Evolutionary conservation across 2,329 filamentous ascomycete species (phyloP), one percentile per base, ranked within the genome.

Genomic region (Pseudogymnoascus sp.): DNA sequence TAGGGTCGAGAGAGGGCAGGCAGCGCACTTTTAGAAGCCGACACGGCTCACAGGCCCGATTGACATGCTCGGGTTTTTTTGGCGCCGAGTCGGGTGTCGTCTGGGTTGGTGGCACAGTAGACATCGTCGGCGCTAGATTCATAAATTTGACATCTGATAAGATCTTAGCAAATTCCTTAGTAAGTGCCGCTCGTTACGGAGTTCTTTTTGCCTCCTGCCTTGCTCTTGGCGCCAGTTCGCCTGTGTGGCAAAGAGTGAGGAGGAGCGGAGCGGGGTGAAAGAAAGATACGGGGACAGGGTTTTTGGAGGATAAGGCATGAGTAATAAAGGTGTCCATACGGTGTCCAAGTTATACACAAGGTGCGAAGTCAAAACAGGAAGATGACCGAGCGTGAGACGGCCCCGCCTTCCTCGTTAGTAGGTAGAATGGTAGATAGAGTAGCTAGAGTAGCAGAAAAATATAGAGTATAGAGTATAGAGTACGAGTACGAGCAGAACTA

Each of bases 21-120:
- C 76, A 77, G 54, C 75, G 71, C 5, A 77, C 73, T 67, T 77
- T 77, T 54, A 75, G 73, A 3, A 67, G 62, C n/a, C 76, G 69
- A 63, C 76, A 77, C 12, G 71, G 67, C 47, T 75, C 74, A 64
- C 76, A 77, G 3, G 75, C 75, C 23, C 74, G 69, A 65, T 76
- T 72, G 45, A 61, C 59, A 23, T 61, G 59, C 11, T 61, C 59
- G 23, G 59, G 59, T 23, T 42, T 61, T 26, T 12, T n/a, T 26
- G 10, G 36, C 18, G 59, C 21, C 5, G 51, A 18, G 51, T 57
- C 51, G 29, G 51, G 29, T 12, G 47, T 14, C 18, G 42, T 26
- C 51, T 57, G 51, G 29, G 51, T 57, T 34, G 51, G 51, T 34
- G 51, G 51, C 51, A n/a, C 51, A 6, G 51, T 57, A 57, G 51